A percentile compares a stretch with the other conserved stretches of the same genome.
These are phyloP conservation scores for Blepharisma stoltei DNA, from an alignment of 73 alveolate genomes.

Conservation along the genomic window DNA sequence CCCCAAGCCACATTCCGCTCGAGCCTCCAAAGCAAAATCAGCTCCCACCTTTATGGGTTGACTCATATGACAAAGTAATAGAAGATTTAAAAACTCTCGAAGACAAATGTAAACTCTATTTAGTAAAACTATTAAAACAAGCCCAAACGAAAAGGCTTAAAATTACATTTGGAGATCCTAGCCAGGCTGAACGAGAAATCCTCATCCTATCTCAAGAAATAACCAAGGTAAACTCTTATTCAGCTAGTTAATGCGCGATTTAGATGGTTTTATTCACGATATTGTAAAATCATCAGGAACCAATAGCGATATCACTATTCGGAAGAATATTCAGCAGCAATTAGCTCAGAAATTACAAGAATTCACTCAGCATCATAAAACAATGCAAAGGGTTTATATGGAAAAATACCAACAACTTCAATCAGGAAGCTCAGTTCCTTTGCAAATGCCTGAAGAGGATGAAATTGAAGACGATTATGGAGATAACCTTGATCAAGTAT, in stretches of 20 bases:
- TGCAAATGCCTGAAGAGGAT: neutral
- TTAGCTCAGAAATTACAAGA: neutral
- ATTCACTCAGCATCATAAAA: neutral
- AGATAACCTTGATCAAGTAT: neutral
- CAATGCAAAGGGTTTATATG: neutral
- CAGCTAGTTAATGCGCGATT: neutral
- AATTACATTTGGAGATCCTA: slow-evolving; percentile 21
- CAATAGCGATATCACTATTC: no score
- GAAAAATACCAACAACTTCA: neutral
- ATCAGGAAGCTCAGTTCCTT: neutral
- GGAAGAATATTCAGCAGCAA: neutral
- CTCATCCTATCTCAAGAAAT: neutral
- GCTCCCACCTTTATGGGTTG: slow-evolving; percentile 37
- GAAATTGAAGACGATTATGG: slow-evolving; percentile 2
- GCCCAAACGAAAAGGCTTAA: slow-evolving; percentile 7
- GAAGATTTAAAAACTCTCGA: slow-evolving; percentile 12
- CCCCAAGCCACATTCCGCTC: no score
- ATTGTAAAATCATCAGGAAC: no score
- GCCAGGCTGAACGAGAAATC: slow-evolving; percentile 2
- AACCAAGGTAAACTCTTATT: neutral
- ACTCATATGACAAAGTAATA: slow-evolving; percentile 18
- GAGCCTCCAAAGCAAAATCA: no score
- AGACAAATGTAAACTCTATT: slow-evolving; percentile 5
- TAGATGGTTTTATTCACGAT: neutral
- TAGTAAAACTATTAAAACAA: slow-evolving; percentile 11